Percentiles rank a stretch among this genome's conserved stretches.
Conservation (phyloP, 768 basidiomycete species). For the Boletus huronensis region DNA sequence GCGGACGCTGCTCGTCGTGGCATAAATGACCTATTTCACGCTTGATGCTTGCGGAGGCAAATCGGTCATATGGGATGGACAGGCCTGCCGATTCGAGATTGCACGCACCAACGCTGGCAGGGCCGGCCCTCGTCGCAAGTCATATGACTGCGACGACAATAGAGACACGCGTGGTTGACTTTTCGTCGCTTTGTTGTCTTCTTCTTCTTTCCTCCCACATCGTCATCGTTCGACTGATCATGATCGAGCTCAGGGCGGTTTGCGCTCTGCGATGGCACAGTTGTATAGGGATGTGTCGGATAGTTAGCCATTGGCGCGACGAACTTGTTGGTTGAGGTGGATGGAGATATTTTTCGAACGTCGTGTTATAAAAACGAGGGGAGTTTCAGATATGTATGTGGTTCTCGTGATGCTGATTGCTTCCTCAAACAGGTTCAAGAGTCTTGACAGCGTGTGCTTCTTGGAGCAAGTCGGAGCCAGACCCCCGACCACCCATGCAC, state of each 20-base stretch:
- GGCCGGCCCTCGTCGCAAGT: constrained; percentile 87
- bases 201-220: constrained; percentile 37
- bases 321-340: constrained; percentile 7
- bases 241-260: constrained; percentile 21
- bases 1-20: constrained; percentile 73
- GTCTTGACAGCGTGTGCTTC: constrained; percentile 18
- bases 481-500: constrained; percentile 25
- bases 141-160: constrained; percentile 91
- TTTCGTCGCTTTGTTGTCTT: constrained; percentile 66
- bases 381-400: constrained; percentile 22
- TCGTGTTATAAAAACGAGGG: constrained; percentile 21
- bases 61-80: constrained; percentile 5
- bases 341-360: constrained; percentile 12
- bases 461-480: background rate
- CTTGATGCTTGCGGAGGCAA: constrained; percentile 66
- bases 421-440: constrained; percentile 14
- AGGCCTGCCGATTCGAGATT: constrained; percentile 8
- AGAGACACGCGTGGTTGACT: constrained; percentile 91
- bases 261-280: constrained; percentile 17
- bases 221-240: constrained; percentile 33
- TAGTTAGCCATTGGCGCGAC: constrained; percentile 26
- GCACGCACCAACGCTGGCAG: constrained; percentile 87
- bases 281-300: constrained; percentile 26
- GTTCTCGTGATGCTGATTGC: constrained; percentile 20
- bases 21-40: constrained; percentile 95